Percentiles rank a stretch among this genome's conserved stretches.
These are phyloP conservation scores for Lepiota venenata DNA, from an alignment of 768 basidiomycete genomes.

Conservation along the genomic window DNA sequence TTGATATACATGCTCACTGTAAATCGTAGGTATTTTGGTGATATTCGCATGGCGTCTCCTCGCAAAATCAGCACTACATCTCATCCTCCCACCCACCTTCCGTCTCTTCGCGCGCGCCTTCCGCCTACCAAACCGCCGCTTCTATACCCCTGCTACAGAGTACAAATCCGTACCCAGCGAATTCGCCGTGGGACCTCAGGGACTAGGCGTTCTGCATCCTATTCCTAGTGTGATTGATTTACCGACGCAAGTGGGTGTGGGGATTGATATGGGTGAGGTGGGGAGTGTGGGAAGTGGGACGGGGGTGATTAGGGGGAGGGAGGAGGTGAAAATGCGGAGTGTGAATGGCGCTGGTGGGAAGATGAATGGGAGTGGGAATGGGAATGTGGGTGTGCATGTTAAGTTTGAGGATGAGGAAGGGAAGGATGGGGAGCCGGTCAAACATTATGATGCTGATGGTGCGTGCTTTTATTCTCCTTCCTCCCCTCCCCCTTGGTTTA, in stretches of 20 bases:
- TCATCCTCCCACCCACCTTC: slow-evolving; percentile 81
- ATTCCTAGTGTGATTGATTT: slow-evolving; percentile 89
- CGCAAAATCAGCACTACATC: slow-evolving; percentile 74
- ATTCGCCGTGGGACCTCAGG: slow-evolving; percentile 32
- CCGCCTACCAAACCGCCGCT: slow-evolving; percentile 76
- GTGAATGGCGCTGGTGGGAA: slow-evolving; percentile 17
- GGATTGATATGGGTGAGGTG: slow-evolving; percentile 43
- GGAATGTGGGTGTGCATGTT: slow-evolving; percentile 21
- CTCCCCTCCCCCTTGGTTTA: background rate
- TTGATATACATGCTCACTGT: background rate
- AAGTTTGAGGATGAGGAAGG: slow-evolving; percentile 26
- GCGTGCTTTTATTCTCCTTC: slow-evolving; percentile 20
- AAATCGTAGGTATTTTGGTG: slow-evolving; percentile 54
- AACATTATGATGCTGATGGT: slow-evolving; percentile 89
- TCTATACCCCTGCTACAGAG: slow-evolving; percentile 91
- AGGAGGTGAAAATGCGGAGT: slow-evolving; percentile 64
- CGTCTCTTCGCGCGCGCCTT: slow-evolving; percentile 67
- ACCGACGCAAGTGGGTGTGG: slow-evolving; percentile 41
- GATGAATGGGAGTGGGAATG: slow-evolving; percentile 12
- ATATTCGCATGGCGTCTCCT: slow-evolving; percentile 89
- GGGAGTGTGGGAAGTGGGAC: slow-evolving; percentile 32
- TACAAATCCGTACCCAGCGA: slow-evolving; percentile 69
- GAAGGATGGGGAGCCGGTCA: slow-evolving; percentile 38
- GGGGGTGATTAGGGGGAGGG: slow-evolving; percentile 33
- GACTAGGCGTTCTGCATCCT: slow-evolving; percentile 52